Evolutionary conservation across 2,329 filamentous ascomycete species (phyloP), one percentile per base, ranked within the genome.

Genomic region (Anthostomella pinea): DNA sequence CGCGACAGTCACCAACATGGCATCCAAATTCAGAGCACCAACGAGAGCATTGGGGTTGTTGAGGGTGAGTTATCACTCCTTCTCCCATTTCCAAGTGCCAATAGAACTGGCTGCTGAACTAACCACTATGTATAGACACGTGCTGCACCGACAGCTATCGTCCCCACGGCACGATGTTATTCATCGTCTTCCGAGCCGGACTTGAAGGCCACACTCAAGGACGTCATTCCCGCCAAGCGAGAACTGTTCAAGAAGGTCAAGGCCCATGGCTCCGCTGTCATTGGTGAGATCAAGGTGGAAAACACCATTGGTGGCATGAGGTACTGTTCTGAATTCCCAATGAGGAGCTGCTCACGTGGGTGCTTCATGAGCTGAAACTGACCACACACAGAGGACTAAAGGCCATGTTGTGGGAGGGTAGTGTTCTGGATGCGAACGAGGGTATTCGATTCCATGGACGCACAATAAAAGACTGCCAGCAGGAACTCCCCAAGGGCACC

Each of bases 341-440:
- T 21, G 27, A 7, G 21, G 7, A 7, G 8, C 15, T 26, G 16
- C 43, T 58, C 36, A 59, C 41, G 26, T 11, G 8, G n/a, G 23
- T 42, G 77, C 14, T 3, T 27, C 13, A 18, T n/a, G n/a, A n/a
- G n/a, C n/a, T n/a, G n/a, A n/a, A n/a, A n/a, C n/a, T n/a, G n/a
- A n/a, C n/a, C n/a, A n/a, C n/a, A n/a, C n/a, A 15, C 30, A 60
- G 58, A 66, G 91, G 91, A 24, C 79, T 98, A 52, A 96, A 95
- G 70, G 87, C 90, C 52, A 96, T 98, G 89, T 79, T 98, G 36
- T 98, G 93, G 93, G 93, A 98, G 68, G 93, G 93, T 30, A 96
- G 90, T 8, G 91, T 97, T 16, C 82, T 98, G 32, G 93, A 98
- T 60, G 85, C 93, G 52, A 85, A 98, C 59, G 90, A 97, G 70